Conservation (phyloP, 805 yeast genomes). For the Lachancea fermentati region DNA sequence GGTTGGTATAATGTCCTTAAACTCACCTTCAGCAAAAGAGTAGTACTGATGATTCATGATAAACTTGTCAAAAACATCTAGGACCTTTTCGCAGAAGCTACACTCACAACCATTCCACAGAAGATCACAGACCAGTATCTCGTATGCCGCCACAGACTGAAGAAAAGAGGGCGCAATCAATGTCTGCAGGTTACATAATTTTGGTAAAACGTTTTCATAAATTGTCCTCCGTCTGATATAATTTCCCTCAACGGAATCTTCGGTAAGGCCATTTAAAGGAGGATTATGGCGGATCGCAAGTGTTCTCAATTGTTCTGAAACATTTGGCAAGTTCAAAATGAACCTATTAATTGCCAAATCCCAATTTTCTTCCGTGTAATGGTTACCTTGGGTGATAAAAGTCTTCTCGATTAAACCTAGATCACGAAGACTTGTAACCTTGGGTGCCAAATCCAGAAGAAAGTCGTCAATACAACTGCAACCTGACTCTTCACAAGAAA, state of each 20-base stretch:
- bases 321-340: slow-evolving; percentile 33
- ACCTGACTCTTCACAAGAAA: slow-evolving; percentile 47
- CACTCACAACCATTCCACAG: slow-evolving; percentile 79
- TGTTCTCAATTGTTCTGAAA: slow-evolving; percentile 30
- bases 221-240: slow-evolving; percentile 53
- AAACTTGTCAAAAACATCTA: slow-evolving; percentile 53
- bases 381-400: slow-evolving; percentile 34
- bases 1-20: slow-evolving; percentile 57
- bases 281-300: slow-evolving; percentile 54
- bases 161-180: slow-evolving; percentile 56
- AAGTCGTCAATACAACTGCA: slow-evolving; percentile 45
- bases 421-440: slow-evolving; percentile 20
- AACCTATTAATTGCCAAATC: slow-evolving; percentile 45
- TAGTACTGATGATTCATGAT: slow-evolving; percentile 60
- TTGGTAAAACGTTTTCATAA: slow-evolving; percentile 45
- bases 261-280: slow-evolving; percentile 50
- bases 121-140: slow-evolving; percentile 60
- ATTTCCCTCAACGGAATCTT: slow-evolving; percentile 71
- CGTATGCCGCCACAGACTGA: slow-evolving; percentile 60
- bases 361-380: slow-evolving; percentile 49
- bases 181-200: slow-evolving; percentile 36
- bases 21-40: slow-evolving; percentile 39
- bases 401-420: slow-evolving; percentile 32
- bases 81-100: slow-evolving; percentile 42
- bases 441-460: slow-evolving; percentile 34